Conservation (phyloP, 345 rosid genomes). For the Eucalyptus polybractea region DNA sequence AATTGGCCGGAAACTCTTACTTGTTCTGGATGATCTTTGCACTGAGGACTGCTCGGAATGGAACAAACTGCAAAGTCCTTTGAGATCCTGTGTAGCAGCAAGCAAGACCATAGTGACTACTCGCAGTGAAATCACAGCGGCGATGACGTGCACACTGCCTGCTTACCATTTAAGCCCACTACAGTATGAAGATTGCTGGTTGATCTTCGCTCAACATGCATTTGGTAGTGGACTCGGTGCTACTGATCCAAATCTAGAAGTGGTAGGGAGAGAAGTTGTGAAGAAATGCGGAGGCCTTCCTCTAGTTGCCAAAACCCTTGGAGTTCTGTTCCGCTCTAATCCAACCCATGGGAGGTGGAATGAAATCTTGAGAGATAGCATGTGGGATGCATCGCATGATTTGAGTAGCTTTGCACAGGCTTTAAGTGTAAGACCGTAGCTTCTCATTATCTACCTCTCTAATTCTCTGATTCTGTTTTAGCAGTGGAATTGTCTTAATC, state of each 20-base stretch:
- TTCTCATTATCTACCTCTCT: not conserved
- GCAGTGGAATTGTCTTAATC: not conserved
- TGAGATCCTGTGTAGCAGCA: not conserved
- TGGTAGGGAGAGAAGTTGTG: slow-evolving; percentile 9
- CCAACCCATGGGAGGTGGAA: slow-evolving; percentile 16
- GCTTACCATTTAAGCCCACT: not conserved
- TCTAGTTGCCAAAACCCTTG: slow-evolving; percentile 26
- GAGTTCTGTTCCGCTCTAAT: slow-evolving; percentile 18
- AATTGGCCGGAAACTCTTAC: not conserved
- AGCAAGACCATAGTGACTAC: slow-evolving; percentile 17
- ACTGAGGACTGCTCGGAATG: not conserved
- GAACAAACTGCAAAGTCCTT: not conserved
- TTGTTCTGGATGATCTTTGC: slow-evolving; percentile 17
- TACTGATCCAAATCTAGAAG: not conserved
- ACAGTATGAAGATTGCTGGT: not conserved
- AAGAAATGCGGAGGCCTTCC: slow-evolving; percentile 29
- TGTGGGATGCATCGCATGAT: slow-evolving; percentile 23
- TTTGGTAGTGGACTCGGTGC: not conserved
- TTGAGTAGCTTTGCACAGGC: slow-evolving; percentile 10
- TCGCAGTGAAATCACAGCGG: not conserved
- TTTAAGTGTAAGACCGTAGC: not conserved
- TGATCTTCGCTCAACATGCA: slow-evolving; percentile 2
- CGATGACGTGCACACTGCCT: not conserved
- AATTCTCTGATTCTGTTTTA: not conserved
- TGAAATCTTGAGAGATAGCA: slow-evolving; percentile 11